Evolutionary conservation across 2,329 filamentous ascomycete species (phyloP).

Genomic region (Colletotrichum chrysophilum): DNA sequence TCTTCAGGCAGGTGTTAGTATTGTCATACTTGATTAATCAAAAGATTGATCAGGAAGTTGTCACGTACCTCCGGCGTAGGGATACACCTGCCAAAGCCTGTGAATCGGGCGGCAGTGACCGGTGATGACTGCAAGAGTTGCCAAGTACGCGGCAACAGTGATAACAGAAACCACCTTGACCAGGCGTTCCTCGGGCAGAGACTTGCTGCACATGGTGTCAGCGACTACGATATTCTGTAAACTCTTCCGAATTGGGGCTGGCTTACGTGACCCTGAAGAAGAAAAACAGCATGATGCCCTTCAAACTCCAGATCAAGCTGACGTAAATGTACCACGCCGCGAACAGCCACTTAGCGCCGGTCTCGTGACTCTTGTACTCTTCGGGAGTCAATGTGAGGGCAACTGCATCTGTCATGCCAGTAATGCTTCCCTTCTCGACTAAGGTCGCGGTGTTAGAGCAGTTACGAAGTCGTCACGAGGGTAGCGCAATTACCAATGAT

Average conservation of each 20-base stretch:
- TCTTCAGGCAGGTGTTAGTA: background rate
- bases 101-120: slow-evolving; percentile 9
- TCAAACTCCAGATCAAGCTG: slow-evolving; percentile 16
- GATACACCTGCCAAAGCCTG: slow-evolving; percentile 14
- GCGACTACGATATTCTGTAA: background rate
- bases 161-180: slow-evolving; percentile 2
- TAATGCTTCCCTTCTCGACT: slow-evolving; percentile 17
- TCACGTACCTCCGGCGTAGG: background rate
- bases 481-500: background rate
- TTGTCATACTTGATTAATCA: background rate
- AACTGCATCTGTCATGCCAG: slow-evolving; percentile 10
- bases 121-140: slow-evolving; percentile 1
- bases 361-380: slow-evolving; percentile 12
- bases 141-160: background rate
- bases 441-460: background rate
- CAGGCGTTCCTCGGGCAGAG: slow-evolving; percentile 10
- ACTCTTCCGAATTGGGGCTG: background rate
- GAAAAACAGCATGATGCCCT: slow-evolving; percentile 18
- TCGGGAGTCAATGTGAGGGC: slow-evolving; percentile 1
- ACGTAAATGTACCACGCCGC: slow-evolving; percentile 17
- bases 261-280: slow-evolving; percentile 14
- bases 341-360: slow-evolving; percentile 15
- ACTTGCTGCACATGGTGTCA: background rate
- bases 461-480: background rate
- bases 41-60: accelerated